A percentile compares a stretch with the other conserved stretches of the same genome.
These are phyloP conservation scores for Porodaedalea pini DNA, from an alignment of 1,284 basidiomycete species.

Conservation along the genomic window DNA sequence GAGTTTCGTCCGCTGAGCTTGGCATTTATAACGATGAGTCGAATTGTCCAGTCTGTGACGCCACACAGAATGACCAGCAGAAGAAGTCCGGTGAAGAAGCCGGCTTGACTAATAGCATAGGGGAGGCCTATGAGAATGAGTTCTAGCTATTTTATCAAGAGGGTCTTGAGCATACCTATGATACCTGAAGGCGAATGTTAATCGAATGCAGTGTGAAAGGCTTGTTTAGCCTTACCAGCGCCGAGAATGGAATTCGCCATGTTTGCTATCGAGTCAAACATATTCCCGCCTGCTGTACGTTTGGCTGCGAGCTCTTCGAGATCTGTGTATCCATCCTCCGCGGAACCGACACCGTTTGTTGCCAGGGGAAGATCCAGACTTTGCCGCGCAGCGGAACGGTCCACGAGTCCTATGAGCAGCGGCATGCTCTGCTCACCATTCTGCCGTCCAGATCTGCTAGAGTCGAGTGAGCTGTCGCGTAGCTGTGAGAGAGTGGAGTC, in stretches of 20 bases:
- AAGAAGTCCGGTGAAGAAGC: slow-evolving; percentile 83
- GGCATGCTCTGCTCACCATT: slow-evolving; percentile 59
- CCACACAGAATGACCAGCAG: slow-evolving; percentile 79
- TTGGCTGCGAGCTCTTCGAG: slow-evolving; percentile 67
- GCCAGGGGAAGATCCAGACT: slow-evolving; percentile 54
- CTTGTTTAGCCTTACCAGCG: slow-evolving; percentile 57
- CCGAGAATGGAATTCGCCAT: slow-evolving; percentile 98
- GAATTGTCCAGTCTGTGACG: slow-evolving; percentile 98
- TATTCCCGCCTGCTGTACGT: slow-evolving; percentile 67
- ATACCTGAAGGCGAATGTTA: slow-evolving; percentile 51
- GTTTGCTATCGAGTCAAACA: slow-evolving; percentile 84
- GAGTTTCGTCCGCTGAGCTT: slow-evolving; percentile 91
- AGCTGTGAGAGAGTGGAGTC: slow-evolving; percentile 46
- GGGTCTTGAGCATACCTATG: slow-evolving; percentile 57
- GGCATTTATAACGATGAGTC: slow-evolving; percentile 91
- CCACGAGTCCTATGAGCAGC: slow-evolving; percentile 71
- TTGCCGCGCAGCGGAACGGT: slow-evolving; percentile 53
- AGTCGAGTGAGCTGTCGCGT: slow-evolving; percentile 28
- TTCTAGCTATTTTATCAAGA: not conserved
- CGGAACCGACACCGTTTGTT: slow-evolving; percentile 33
- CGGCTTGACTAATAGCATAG: slow-evolving; percentile 90
- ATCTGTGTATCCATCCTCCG: slow-evolving; percentile 44
- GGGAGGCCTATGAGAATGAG: slow-evolving; percentile 62
- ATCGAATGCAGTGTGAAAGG: slow-evolving; percentile 3
- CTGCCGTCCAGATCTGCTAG: slow-evolving; percentile 33